Base-by-base conservation (phyloP, 495 filamentous ascomycete genomes). In the Talaromyces wortmannii region DNA sequence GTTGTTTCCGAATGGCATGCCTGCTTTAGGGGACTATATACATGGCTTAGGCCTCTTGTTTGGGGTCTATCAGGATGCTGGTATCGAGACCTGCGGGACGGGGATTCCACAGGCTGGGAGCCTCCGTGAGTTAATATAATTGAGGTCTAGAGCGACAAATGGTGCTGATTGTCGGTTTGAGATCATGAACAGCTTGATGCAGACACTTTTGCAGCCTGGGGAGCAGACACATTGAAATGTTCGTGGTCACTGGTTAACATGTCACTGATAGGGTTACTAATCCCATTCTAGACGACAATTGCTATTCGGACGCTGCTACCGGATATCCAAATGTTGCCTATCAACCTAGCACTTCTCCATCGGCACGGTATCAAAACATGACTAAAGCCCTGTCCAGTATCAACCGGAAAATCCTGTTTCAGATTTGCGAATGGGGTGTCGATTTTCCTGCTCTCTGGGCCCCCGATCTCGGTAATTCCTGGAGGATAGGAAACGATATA, bases 401-500 rank as follows among this genome's bases (percentile, higher is more conserved):
- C 3, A 48, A 63, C 48, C 67, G 72, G 16, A 50, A 67, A 6
- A 72, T 81, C 0, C 59, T 78, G 2, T 81, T 77, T 52, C 69
- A 75, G 48, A 73, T 79, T 40, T 81, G 78, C 54, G 76, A 81
- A 64, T 81, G 77, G 76, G 78, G 75, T 2, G 59, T 81, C 7
- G 72, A 75, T 32, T 71, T 78, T 52, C 73, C 77, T 0, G 72
- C 73, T 0, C 63, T 67, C 6, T 82, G 77, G 77, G 78, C 77
- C 0, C 69, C 75, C 0, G 54, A 61, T 1, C 66, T 79, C 3
- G 74, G 74, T 10, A 72, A 79, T 52, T 69, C 69, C 7, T 82
- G 79, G 72, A 61, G 79, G 43, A 81, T 81, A 55, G 76, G 71
- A 50, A 80, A 78, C 52, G 80, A 84, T 58, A 82, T 81, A 57